Evolutionary conservation across 2,329 filamentous ascomycete species (phyloP).

Genomic region (Aspergillus sp.): DNA sequence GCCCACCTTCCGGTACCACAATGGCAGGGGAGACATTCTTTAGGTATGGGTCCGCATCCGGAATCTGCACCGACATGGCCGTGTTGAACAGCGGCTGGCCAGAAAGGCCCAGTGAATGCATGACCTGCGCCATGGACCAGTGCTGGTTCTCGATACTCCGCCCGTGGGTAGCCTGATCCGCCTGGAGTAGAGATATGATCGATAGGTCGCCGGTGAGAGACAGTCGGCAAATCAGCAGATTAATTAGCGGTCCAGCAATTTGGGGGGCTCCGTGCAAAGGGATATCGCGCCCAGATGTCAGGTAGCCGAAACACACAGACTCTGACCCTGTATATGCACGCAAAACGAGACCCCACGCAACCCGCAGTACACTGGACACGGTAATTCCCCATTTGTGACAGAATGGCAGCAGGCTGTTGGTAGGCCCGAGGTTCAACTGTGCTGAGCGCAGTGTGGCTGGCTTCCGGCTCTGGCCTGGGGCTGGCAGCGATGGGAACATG

Average conservation of each 20-base stretch:
- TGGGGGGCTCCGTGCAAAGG: not conserved
- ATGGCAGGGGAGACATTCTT: not conserved
- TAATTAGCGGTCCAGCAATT: not conserved
- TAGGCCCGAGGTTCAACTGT: not conserved
- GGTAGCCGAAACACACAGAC: not conserved
- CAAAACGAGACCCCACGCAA: not conserved
- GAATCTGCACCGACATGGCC: slow-evolving; percentile 17
- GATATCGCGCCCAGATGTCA: not conserved
- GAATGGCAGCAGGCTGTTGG: not conserved
- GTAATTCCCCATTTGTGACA: not conserved
- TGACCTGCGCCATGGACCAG: not conserved
- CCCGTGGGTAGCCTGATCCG: not conserved
- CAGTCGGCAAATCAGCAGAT: not conserved
- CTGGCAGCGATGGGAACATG: not conserved
- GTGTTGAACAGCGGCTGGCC: slow-evolving; percentile 22
- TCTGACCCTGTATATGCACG: not conserved
- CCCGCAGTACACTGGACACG: not conserved
- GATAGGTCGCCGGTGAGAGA: not conserved
- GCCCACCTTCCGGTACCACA: not conserved
- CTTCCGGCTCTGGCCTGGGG: not conserved
- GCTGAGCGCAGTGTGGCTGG: not conserved
- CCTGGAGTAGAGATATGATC: not conserved
- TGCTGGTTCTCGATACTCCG: not conserved
- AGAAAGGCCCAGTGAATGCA: not conserved
- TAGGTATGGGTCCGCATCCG: not conserved